Evolutionary conservation across 441 rosid species (phyloP).

Genomic region (Mallotus repandus): DNA sequence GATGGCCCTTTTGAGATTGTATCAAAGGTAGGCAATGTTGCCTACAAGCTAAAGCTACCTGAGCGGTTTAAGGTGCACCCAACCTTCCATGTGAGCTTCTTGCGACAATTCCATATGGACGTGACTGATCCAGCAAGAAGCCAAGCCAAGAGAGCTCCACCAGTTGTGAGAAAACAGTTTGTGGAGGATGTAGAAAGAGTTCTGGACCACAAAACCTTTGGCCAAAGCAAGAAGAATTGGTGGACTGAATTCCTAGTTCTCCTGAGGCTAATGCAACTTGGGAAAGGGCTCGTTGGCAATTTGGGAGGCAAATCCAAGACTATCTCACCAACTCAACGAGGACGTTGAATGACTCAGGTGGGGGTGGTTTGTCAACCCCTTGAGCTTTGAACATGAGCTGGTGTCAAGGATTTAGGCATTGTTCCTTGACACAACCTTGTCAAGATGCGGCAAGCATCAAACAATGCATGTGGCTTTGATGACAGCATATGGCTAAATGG

Average conservation of each 20-base stretch:
- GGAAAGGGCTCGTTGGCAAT: neutral
- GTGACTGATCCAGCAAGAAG: neutral
- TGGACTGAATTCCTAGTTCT: neutral
- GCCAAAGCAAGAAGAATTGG: neutral
- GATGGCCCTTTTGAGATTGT: slow-evolving; percentile 5
- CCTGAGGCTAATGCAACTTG: neutral
- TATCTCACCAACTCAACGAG: no score
- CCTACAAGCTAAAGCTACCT: neutral
- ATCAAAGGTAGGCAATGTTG: neutral
- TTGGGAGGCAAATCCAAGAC: no score
- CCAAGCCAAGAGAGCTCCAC: neutral
- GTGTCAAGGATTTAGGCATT: no score
- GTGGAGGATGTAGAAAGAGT: neutral
- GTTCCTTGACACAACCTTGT: no score
- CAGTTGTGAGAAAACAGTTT: neutral
- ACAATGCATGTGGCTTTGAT: no score
- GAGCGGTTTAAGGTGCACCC: neutral
- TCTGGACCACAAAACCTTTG: neutral
- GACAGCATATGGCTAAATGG: no score
- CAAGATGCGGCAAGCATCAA: no score
- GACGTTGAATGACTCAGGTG: no score
- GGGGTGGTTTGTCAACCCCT: no score
- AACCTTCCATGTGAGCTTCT: neutral
- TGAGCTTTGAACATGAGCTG: no score
- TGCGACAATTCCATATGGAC: neutral